These are phyloP conservation scores for Acer saccharum DNA, from an alignment of 345 rosid genomes.

Conservation along the genomic window DNA sequence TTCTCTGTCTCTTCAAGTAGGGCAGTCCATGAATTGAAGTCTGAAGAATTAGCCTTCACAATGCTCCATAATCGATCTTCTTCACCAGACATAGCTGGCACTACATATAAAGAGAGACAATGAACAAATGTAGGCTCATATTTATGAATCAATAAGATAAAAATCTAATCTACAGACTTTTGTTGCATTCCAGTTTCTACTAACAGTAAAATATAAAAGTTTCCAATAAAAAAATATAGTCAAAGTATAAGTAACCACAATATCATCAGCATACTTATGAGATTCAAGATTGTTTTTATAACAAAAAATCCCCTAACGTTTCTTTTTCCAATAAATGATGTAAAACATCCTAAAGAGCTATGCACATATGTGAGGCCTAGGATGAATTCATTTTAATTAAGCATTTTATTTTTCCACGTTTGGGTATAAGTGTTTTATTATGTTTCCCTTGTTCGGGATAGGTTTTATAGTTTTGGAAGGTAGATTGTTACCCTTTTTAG, in stretches of 20 bases:
- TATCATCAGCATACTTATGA: not conserved
- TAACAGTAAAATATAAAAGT: not conserved
- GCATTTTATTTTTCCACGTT: not conserved
- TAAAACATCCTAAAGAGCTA: not conserved
- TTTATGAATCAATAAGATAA: not conserved
- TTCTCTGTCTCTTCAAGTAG: slow-evolving; percentile 92
- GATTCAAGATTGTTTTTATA: not conserved
- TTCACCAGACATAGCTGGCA: slow-evolving; percentile 64
- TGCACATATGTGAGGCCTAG: not conserved
- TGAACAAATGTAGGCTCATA: not conserved
- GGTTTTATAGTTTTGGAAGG: not conserved
- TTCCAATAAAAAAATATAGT: not conserved
- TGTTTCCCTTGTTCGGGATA: not conserved
- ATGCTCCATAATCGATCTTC: slow-evolving; percentile 90
- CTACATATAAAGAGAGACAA: slow-evolving; percentile 25
- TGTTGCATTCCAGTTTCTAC: not conserved
- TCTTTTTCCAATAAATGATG: not conserved
- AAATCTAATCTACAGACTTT: not conserved
- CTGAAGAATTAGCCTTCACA: slow-evolving; percentile 72
- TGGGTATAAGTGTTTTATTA: not conserved
- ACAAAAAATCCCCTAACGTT: not conserved
- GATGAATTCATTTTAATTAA: not conserved
- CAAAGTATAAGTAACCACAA: not conserved
- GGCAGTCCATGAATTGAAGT: slow-evolving; percentile 92
- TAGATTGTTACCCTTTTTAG: not conserved